These are phyloP conservation scores for Discostella stelligera DNA, from an alignment of 352 stramenopile genomes.

Conservation along the genomic window DNA sequence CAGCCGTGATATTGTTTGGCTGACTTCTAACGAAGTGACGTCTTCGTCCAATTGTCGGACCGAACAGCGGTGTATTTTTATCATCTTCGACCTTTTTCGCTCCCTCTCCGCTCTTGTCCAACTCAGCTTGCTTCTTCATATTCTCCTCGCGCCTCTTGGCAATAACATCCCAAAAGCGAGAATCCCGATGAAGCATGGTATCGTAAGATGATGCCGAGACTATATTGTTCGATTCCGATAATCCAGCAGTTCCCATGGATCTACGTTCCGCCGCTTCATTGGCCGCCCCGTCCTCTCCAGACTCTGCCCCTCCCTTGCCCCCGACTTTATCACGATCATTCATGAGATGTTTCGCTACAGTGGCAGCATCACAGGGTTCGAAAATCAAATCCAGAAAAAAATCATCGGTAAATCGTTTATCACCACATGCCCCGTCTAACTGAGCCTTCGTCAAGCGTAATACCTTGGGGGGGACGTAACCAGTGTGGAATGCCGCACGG, in stretches of 20 bases:
- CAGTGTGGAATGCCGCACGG: slow-evolving; percentile 96
- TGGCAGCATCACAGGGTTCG: slow-evolving; percentile 86
- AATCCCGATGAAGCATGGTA: slow-evolving; percentile 80
- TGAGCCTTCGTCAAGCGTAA: slow-evolving; percentile 95
- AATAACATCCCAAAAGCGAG: slow-evolving; percentile 83
- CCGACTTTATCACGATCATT: slow-evolving; percentile 3
- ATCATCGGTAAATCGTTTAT: slow-evolving; percentile 91
- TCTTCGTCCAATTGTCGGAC: slow-evolving; percentile 67
- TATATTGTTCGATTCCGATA: background rate
- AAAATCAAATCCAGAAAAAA: slow-evolving; percentile 98
- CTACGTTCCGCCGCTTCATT: slow-evolving; percentile 41
- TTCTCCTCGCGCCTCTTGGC: slow-evolving; percentile 64
- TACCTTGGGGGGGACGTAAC: slow-evolving; percentile 94
- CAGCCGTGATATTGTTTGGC: background rate
- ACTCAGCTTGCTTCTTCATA: slow-evolving; percentile 31
- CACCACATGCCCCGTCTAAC: slow-evolving; percentile 91
- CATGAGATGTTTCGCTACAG: slow-evolving; percentile 58
- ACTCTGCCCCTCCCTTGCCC: background rate
- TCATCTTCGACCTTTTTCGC: background rate
- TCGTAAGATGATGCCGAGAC: slow-evolving; percentile 73
- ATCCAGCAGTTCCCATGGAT: slow-evolving; percentile 25
- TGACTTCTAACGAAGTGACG: slow-evolving; percentile 41
- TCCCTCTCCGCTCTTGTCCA: slow-evolving; percentile 20
- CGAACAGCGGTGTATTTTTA: slow-evolving; percentile 40
- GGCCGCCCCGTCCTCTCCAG: slow-evolving; percentile 17